Conservation (phyloP, 2,329 filamentous ascomycete genomes). For the Beauveria asiatica region DNA sequence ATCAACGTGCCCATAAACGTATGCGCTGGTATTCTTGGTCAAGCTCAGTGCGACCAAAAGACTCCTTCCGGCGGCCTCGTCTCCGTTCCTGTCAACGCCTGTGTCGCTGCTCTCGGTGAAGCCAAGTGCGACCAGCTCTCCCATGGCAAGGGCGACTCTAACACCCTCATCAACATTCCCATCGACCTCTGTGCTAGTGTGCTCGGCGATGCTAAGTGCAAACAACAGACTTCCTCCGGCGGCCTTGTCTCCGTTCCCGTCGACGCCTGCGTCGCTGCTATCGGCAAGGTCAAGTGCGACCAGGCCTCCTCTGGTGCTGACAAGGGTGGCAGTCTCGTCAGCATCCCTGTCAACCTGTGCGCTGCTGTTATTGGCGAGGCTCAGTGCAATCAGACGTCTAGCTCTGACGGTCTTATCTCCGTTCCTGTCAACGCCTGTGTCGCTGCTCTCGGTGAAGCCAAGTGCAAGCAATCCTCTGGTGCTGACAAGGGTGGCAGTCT, state of each 20-base stretch:
- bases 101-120: not conserved
- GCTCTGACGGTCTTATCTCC: not conserved
- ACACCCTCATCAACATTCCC: not conserved
- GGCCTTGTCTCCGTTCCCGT: not conserved
- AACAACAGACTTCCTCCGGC: not conserved
- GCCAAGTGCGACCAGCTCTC: not conserved
- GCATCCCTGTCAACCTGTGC: slow-evolving; percentile 5
- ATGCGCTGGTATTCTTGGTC: no score
- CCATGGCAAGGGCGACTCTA: not conserved
- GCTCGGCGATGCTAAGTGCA: slow-evolving; percentile 4
- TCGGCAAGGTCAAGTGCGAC: not conserved
- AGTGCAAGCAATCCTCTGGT: not conserved
- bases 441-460: not conserved
- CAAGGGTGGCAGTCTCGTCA: not conserved
- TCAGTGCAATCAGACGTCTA: slow-evolving; percentile 3
- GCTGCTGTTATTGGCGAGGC: not conserved
- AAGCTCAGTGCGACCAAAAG: no score
- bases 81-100: not conserved
- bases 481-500: not conserved
- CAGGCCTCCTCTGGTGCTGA: not conserved
- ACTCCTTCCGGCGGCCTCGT: not conserved
- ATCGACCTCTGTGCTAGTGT: not conserved
- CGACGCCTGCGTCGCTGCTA: not conserved
- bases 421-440: slow-evolving; percentile 2
- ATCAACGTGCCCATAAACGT: no score